phyloP scores from a whole-genome alignment of 2,329 filamentous ascomycete genomes.

The Orbilia javanica region DNA sequence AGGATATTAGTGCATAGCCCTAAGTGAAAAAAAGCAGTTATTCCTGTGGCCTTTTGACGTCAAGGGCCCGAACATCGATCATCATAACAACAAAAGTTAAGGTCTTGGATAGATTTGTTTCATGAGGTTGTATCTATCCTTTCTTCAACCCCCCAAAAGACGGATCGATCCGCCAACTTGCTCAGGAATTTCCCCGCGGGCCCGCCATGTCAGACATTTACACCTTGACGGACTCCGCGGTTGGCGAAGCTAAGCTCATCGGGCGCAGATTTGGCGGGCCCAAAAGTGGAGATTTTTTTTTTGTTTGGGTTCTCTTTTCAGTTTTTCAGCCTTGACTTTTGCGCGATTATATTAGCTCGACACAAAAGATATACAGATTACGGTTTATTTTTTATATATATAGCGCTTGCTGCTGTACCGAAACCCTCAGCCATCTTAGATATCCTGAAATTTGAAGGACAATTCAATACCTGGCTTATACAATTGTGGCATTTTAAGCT shows the following conservation, averaged over 20 bases:
- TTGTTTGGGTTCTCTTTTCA: neutral
- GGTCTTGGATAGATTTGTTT: conserved; percentile 24
- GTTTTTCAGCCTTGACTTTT: neutral
- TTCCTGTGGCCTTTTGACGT: conserved; percentile 20
- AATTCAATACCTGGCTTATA: neutral
- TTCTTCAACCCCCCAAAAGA: conserved; percentile 18
- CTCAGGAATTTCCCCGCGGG: conserved; percentile 18
- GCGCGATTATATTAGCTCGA: conserved; percentile 18
- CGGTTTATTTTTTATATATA: neutral
- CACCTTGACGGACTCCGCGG: conserved; percentile 16
- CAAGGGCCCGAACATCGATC: conserved; percentile 1
- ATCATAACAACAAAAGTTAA: conserved; percentile 9
- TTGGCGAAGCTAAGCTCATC: conserved; percentile 17
- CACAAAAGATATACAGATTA: neutral
- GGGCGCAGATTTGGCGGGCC: neutral
- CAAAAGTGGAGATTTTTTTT: conserved; percentile 15
- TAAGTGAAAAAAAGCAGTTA: conserved; percentile 10
- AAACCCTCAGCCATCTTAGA: neutral
- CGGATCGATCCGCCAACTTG: conserved; percentile 26
- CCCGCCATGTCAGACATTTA: conserved; percentile 10
- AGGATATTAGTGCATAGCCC: conserved; percentile 7
- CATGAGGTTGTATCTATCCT: conserved; percentile 29
- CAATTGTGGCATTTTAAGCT: conserved; percentile 26
- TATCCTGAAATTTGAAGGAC: neutral
- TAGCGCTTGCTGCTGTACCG: no score